Conservation (phyloP, 2,329 filamentous ascomycete genomes). For the Trichoderma sp. region DNA sequence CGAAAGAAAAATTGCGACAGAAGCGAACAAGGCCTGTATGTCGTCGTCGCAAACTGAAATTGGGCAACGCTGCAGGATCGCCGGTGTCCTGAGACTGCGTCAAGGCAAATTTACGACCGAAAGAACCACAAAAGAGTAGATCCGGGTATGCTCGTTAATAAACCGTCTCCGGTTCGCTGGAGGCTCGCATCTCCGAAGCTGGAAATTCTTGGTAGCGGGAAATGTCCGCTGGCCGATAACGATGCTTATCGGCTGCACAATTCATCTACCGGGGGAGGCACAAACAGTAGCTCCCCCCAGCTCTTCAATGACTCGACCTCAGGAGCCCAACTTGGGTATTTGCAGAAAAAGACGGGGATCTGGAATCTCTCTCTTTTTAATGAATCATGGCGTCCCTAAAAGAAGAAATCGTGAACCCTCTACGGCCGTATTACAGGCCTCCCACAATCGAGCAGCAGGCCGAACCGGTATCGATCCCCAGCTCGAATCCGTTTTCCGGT, state of each 20-base stretch:
- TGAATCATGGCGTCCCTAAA: conserved; percentile 49
- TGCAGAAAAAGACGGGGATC: conserved; percentile 30
- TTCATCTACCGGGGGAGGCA: conserved; percentile 38
- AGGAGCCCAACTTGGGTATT: conserved; percentile 21
- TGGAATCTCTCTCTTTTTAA: conserved; percentile 33
- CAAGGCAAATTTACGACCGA: neutral
- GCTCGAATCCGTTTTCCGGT: conserved; percentile 49
- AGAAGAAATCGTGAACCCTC: conserved; percentile 58
- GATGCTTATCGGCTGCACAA: conserved; percentile 38
- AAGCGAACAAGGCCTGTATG: neutral
- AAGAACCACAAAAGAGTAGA: conserved; percentile 1
- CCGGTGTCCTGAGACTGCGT: neutral
- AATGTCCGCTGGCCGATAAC: conserved; percentile 32
- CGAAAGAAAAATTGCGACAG: neutral
- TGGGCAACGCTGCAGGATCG: neutral
- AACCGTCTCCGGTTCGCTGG: conserved; percentile 19
- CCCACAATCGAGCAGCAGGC: conserved; percentile 55
- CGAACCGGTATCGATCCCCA: conserved; percentile 42
- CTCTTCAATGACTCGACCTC: conserved; percentile 26
- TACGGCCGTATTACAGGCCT: conserved; percentile 70
- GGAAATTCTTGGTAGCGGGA: conserved; percentile 30
- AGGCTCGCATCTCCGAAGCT: conserved; percentile 35
- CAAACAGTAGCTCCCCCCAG: conserved; percentile 28
- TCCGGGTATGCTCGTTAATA: conserved; percentile 20
- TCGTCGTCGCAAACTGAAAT: conserved; percentile 7